Percentiles rank a stretch among this genome's conserved stretches.
Evolutionary conservation across 768 basidiomycete genomes (phyloP).

Genomic region (Macrolepiota albuminosa): DNA sequence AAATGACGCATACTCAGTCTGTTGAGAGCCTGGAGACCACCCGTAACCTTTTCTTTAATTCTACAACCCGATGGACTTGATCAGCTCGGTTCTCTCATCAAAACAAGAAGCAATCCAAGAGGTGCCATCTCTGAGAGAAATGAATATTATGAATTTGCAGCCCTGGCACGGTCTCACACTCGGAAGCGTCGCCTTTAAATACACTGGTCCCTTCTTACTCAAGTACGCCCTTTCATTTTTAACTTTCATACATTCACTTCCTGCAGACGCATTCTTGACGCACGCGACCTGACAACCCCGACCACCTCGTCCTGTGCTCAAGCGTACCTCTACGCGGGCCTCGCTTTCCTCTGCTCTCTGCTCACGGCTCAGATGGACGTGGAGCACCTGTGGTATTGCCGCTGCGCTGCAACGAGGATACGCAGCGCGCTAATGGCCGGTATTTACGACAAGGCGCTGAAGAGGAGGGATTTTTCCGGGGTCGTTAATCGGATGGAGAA

Average conservation of each 20-base stretch:
- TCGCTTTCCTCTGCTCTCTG: constrained; percentile 62
- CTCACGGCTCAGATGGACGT: constrained; percentile 64
- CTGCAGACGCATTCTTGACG: constrained; percentile 52
- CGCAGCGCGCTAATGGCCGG: constrained; percentile 78
- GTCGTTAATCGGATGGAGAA: constrained; percentile 47
- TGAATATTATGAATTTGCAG: constrained; percentile 37
- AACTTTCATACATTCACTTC: background rate
- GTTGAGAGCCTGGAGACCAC: constrained; percentile 36
- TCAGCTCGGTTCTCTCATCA: constrained; percentile 42
- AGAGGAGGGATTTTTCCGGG: constrained; percentile 80
- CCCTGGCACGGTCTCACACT: constrained; percentile 52
- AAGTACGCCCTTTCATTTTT: constrained; percentile 27
- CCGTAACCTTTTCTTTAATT: constrained; percentile 30
- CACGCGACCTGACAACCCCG: constrained; percentile 37
- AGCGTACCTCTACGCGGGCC: constrained; percentile 71
- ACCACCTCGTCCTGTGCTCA: constrained; percentile 23
- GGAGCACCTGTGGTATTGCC: constrained; percentile 75
- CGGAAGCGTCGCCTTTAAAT: constrained; percentile 69
- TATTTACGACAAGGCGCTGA: constrained; percentile 86
- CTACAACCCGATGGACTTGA: background rate
- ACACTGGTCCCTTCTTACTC: constrained; percentile 80
- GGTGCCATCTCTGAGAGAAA: constrained; percentile 36
- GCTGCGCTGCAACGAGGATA: constrained; percentile 70
- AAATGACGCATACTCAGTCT: constrained; percentile 35
- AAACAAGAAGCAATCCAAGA: constrained; percentile 23